phyloP scores from a whole-genome alignment of 2,329 filamentous ascomycete species.

The Talaromyces islandicus region DNA sequence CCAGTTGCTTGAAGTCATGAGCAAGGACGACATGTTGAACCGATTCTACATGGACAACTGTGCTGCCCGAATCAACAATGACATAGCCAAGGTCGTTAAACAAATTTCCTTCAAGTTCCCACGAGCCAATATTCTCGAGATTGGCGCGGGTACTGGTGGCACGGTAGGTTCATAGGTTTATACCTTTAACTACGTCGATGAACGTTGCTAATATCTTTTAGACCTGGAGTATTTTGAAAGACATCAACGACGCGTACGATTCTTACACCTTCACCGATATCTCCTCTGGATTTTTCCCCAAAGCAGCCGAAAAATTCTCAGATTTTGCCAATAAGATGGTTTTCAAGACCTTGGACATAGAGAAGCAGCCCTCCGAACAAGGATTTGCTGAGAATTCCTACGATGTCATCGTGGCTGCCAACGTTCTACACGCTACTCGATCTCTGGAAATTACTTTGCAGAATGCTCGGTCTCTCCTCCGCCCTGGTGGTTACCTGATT shows the following conservation, averaged over 20 bases:
- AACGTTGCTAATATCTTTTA: constrained; percentile 13
- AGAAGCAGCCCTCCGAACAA: constrained; percentile 19
- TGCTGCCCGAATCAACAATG: constrained; percentile 11
- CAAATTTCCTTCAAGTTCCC: constrained; percentile 37
- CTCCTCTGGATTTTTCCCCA: constrained; percentile 15
- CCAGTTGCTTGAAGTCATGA: constrained; percentile 34
- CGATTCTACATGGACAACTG: constrained; percentile 26
- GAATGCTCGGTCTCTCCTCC: constrained; percentile 22
- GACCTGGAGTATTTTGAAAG: constrained; percentile 12
- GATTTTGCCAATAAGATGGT: constrained; percentile 12
- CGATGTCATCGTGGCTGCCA: constrained; percentile 30
- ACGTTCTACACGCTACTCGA: constrained; percentile 28
- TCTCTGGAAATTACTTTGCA: constrained; percentile 15
- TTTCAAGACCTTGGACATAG: constrained; percentile 25
- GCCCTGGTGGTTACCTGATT: constrained; percentile 42
- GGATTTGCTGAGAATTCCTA: constrained; percentile 22
- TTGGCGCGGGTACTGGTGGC: constrained; percentile 41
- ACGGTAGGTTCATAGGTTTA: constrained; percentile 28
- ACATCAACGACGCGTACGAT: not conserved
- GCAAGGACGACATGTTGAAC: constrained; percentile 28
- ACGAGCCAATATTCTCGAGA: constrained; percentile 38
- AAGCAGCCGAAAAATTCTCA: constrained; percentile 9
- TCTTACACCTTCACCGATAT: constrained; percentile 19
- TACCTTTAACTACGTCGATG: constrained; percentile 25
- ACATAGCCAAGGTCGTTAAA: constrained; percentile 19